phyloP scores from a whole-genome alignment of 179 eudicot species.

The Beta macrorhiza region DNA sequence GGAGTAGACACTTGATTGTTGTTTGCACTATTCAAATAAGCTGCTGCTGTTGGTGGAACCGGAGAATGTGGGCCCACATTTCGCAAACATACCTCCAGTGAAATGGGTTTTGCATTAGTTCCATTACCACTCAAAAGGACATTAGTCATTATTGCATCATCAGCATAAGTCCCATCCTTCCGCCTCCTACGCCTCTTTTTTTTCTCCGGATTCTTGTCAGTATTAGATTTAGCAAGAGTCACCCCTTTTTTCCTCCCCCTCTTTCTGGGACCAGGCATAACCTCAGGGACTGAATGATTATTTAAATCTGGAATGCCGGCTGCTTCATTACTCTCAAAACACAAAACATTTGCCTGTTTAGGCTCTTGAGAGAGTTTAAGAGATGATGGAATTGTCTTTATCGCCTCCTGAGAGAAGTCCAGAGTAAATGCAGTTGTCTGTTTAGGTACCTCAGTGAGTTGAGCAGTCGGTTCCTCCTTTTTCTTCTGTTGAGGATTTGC shows the following conservation, averaged over 20 bases:
- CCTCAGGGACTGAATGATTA: conserved; percentile 28
- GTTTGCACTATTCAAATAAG: conserved; percentile 17
- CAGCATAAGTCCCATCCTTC: conserved; percentile 28
- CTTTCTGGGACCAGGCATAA: conserved; percentile 44
- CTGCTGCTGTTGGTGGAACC: conserved; percentile 14
- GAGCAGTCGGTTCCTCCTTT: conserved; percentile 17
- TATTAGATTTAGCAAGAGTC: conserved; percentile 10
- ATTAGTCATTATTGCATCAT: conserved; percentile 18
- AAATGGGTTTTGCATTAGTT: conserved; percentile 35
- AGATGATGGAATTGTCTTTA: conserved; percentile 1
- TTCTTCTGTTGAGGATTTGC: conserved; percentile 16
- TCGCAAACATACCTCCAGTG: conserved; percentile 41
- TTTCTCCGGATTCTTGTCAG: conserved; percentile 28
- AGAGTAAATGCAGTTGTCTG: conserved; percentile 22
- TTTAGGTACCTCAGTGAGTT: conserved; percentile 14
- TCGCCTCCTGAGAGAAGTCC: conserved; percentile 21
- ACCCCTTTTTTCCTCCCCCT: conserved; percentile 41
- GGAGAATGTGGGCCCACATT: conserved; percentile 30
- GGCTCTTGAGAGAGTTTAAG: conserved; percentile 16
- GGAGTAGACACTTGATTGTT: conserved; percentile 17
- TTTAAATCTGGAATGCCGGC: conserved; percentile 53
- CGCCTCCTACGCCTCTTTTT: conserved; percentile 31
- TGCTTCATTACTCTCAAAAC: conserved; percentile 25
- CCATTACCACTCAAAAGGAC: conserved; percentile 14
- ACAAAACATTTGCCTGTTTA: neutral